Percentiles rank a stretch among this genome's conserved stretches.
phyloP scores from a whole-genome alignment of 768 basidiomycete species.

The Boletus fagicola region DNA sequence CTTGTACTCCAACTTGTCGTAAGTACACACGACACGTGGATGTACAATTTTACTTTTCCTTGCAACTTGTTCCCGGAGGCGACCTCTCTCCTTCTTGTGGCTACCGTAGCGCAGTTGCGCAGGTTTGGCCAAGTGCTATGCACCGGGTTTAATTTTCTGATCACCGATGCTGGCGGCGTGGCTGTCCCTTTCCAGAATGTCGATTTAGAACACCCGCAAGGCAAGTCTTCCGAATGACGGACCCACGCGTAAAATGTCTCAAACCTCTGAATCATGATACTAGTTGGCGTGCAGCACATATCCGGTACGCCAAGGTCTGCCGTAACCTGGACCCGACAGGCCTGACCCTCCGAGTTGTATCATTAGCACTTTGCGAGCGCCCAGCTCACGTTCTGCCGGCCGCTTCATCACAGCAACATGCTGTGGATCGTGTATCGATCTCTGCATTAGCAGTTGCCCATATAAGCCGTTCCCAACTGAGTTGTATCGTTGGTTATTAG shows the following conservation, averaged over 20 bases:
- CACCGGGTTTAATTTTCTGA: not conserved
- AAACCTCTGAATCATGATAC: slow-evolving; percentile 22
- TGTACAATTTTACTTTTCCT: not conserved
- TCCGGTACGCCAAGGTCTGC: not conserved
- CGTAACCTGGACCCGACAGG: slow-evolving; percentile 1
- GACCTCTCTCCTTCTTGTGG: not conserved
- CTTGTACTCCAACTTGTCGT: not conserved
- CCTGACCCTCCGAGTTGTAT: not conserved
- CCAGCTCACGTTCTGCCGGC: not conserved
- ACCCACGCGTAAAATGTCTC: not conserved
- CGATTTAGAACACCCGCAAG: slow-evolving; percentile 1
- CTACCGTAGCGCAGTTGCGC: not conserved
- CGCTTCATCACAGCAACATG: slow-evolving; percentile 24
- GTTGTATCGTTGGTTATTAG: not conserved
- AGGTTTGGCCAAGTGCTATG: slow-evolving; percentile 8
- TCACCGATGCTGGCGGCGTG: slow-evolving; percentile 2
- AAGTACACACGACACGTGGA: not conserved
- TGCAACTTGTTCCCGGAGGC: not conserved
- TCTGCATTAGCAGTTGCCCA: not conserved
- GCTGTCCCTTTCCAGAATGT: slow-evolving; percentile 23
- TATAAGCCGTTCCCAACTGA: slow-evolving; percentile 13
- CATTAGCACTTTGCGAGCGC: not conserved
- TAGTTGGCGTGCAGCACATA: slow-evolving; percentile 14
- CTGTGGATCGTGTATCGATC: slow-evolving; percentile 14
- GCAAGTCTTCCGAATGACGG: not conserved